These are phyloP conservation scores for Grosmannia clavigera DNA, from an alignment of 2,329 filamentous ascomycete species.

Conservation along the genomic window DNA sequence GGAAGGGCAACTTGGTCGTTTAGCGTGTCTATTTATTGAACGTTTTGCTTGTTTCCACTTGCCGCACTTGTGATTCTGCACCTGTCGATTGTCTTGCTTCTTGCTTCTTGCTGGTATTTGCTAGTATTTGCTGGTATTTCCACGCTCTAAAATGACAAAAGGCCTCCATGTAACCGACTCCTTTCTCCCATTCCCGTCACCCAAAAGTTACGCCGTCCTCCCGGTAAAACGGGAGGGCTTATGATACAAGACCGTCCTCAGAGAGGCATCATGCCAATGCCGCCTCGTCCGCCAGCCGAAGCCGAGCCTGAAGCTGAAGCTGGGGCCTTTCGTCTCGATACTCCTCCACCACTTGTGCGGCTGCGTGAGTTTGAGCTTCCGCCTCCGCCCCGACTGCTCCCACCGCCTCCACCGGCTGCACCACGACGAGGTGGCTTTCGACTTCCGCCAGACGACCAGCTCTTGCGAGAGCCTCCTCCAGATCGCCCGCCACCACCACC, in stretches of 20 bases:
- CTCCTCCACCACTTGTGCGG: conserved; percentile 10
- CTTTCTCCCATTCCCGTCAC: neutral
- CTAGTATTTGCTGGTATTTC: neutral
- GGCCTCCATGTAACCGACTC: neutral
- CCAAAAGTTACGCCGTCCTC: neutral
- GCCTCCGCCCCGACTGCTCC: conserved; percentile 4
- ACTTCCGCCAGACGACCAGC: conserved; percentile 4
- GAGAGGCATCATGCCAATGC: conserved; percentile 15
- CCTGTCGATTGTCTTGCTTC: too few relatives aligned
- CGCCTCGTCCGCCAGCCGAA: neutral
- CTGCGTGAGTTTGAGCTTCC: neutral
- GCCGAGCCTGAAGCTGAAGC: neutral
- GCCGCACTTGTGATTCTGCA: neutral
- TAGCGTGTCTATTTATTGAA: neutral
- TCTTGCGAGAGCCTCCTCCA: conserved; percentile 13
- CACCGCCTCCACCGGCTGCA: conserved; percentile 1
- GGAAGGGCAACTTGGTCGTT: neutral
- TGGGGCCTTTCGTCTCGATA: conserved; percentile 4
- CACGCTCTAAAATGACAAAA: neutral
- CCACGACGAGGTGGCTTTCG: conserved; percentile 9
- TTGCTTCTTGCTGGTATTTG: neutral
- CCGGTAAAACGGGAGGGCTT: too few relatives aligned
- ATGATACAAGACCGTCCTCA: neutral
- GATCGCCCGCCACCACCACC: conserved; percentile 11
- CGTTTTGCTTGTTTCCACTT: neutral